Conservation (phyloP, 805 yeast species). For the Wickerhamomyces chambardii region DNA sequence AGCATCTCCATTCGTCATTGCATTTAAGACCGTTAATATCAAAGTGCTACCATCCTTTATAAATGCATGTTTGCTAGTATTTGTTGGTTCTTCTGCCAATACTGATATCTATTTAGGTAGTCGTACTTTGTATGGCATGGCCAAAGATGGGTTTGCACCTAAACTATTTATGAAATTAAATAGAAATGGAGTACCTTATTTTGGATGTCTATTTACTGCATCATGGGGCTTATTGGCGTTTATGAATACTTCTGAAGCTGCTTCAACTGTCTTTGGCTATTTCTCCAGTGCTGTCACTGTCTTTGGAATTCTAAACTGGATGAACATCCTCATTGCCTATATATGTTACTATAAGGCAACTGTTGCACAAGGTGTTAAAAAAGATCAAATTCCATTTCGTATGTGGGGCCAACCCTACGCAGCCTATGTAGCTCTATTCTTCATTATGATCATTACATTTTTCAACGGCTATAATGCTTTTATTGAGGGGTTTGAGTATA, state of each 20-base stretch:
- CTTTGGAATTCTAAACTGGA: conserved; percentile 64
- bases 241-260: conserved; percentile 49
- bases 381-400: conserved; percentile 40
- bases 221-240: conserved; percentile 51
- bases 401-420: conserved; percentile 68
- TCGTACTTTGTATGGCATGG: conserved; percentile 34
- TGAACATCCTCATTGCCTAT: conserved; percentile 54
- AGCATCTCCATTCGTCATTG: conserved; percentile 41
- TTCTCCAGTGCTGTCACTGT: conserved; percentile 68
- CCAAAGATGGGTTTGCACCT: conserved; percentile 45
- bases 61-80: conserved; percentile 37
- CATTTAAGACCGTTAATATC: conserved; percentile 39
- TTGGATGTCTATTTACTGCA: conserved; percentile 38
- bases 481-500: conserved; percentile 37
- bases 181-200: conserved; percentile 47
- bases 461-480: conserved; percentile 35
- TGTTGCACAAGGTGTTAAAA: conserved; percentile 51
- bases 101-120: not conserved
- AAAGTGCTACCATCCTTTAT: conserved; percentile 36
- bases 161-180: conserved; percentile 36
- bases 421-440: conserved; percentile 40
- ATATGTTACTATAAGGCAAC: conserved; percentile 53
- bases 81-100: conserved; percentile 32
- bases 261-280: conserved; percentile 51
- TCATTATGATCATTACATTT: conserved; percentile 25